Base-by-base conservation (phyloP, 169 alveolate genomes). In the Neospora caninum region DNA sequence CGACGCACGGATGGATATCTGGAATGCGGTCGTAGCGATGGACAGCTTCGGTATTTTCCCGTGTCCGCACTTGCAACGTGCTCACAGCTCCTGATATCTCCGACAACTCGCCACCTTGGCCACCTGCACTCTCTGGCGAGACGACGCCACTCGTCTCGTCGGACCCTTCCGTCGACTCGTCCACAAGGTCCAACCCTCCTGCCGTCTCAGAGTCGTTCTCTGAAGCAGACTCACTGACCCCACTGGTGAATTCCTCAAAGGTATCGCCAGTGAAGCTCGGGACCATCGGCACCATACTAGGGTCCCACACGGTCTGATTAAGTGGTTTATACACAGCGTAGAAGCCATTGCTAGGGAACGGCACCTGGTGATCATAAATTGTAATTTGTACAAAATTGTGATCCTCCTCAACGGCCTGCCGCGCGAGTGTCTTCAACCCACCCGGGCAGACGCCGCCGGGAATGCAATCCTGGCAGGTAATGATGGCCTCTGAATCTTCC, bases 391-490 rank as follows among this genome's bases (percentile, higher is more conserved):
- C 64, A 54, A 54, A 94, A 58, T 45, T 73, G 41, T 91, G 96
- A 88, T 94, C 84, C 31, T 64, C 80, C 93, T 91, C 89, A 67
- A 94, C 91, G 10, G 92, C 94, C 43, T 84, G 54, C 41, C 88
- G 88, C 34, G 91, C 95, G 31, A 67, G 64, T 34, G 82, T 83
- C 87, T 91, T 94, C 78, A 94, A 73, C 42, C 96, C 96, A 0
- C 96, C 96, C 20, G 93, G 91, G 73, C 96, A 94, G 10, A 94
- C 96, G 10, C 94, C 96, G 7, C 96, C 96, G 34, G 67, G 67
- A 70, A 92, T 42, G 53, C 96, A 94, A 73, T 91, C 96, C 54
- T 91, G 93, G 38, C 96, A 94, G 41, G 93, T 80, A 83, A 94
- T 73, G 49, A 80, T 36, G 49, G 91, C 95, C 29, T 91, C 94